Conservation (phyloP, 2,329 filamentous ascomycete species). For the Hypoxylon sp. region DNA sequence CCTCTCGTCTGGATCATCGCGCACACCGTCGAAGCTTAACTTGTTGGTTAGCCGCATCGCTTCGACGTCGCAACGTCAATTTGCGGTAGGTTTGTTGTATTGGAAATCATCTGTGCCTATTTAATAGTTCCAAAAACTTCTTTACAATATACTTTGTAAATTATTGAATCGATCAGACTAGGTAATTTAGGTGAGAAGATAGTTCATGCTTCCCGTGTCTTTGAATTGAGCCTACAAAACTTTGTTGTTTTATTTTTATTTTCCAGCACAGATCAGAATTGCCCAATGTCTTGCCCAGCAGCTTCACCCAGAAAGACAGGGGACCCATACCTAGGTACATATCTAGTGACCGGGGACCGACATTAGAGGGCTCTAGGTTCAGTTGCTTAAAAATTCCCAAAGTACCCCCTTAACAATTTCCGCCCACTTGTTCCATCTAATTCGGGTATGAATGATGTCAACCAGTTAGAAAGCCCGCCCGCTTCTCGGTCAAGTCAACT, state of each 20-base stretch:
- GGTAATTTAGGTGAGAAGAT: no score
- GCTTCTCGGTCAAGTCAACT: conserved; percentile 6
- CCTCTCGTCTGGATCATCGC: no score
- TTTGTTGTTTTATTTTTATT: conserved; percentile 18
- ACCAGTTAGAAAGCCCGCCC: no score
- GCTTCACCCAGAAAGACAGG: conserved; percentile 15
- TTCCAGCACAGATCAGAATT: conserved; percentile 6
- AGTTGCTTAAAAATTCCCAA: conserved; percentile 15
- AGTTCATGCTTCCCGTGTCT: no score
- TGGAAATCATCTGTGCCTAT: no score
- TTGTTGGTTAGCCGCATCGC: conserved; percentile 10
- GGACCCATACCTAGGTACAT: no score
- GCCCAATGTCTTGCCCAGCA: conserved; percentile 10
- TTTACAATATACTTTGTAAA: no score
- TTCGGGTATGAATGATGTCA: conserved; percentile 28
- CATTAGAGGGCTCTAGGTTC: no score
- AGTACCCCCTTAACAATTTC: conserved; percentile 38
- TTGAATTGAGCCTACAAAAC: neutral
- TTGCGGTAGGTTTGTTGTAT: no score
- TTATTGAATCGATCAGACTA: no score
- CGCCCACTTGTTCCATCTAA: neutral
- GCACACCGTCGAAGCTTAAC: conserved; percentile 24
- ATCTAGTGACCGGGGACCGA: conserved; percentile 32
- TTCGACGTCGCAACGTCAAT: no score
- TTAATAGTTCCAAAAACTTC: no score